Conservation (phyloP, 169 alveolate species). For the Plasmodium gonderi region DNA sequence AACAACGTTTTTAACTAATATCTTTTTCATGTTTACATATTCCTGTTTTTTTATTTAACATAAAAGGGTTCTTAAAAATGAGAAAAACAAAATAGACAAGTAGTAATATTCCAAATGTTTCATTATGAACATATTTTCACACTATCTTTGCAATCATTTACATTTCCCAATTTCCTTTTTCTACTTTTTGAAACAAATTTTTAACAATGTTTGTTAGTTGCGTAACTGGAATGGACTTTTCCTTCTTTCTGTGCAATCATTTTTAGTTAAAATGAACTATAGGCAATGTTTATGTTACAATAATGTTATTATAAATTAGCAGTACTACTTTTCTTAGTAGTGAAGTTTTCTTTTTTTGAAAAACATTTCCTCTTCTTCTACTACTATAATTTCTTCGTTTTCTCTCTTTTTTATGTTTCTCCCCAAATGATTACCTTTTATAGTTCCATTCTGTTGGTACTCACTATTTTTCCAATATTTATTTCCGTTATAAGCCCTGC, state of each 20-base stretch:
- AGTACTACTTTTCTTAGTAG: not conserved
- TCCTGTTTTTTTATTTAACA: not conserved
- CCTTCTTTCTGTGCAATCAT: not conserved
- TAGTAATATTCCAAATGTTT: not conserved
- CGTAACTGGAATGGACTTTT: not conserved
- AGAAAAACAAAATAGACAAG: not conserved
- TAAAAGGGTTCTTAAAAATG: slow-evolving; percentile 3
- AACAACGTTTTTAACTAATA: not conserved
- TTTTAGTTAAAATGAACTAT: not conserved
- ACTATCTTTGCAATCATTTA: not conserved
- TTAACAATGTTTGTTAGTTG: not conserved
- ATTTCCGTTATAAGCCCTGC: slow-evolving; percentile 17
- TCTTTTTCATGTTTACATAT: not conserved
- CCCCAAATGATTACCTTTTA: not conserved
- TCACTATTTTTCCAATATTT: not conserved
- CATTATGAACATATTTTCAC: not conserved
- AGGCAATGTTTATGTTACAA: not conserved
- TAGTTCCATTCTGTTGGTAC: not conserved
- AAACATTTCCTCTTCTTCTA: not conserved
- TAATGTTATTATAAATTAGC: not conserved
- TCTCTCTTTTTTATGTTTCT: slow-evolving; percentile 25
- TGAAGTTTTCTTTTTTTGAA: not conserved
- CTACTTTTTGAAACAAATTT: not conserved
- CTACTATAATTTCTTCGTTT: not conserved
- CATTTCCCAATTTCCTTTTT: not conserved